phyloP scores from a whole-genome alignment of 23 red algal species.

The Gracilaria vermiculophylla region DNA sequence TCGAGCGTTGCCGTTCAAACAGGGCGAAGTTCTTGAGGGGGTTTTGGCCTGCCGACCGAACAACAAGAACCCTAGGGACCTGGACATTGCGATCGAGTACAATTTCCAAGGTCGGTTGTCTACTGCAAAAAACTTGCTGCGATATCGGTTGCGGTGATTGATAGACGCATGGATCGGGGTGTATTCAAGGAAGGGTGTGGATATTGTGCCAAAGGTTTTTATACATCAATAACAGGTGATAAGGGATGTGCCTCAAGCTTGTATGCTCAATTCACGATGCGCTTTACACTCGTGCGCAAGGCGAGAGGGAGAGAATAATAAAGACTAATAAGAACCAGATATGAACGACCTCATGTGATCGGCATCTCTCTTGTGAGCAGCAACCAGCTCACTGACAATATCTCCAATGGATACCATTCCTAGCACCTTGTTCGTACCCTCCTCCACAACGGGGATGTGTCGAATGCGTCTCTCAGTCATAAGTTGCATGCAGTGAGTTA shows the following conservation, averaged over 20 bases:
- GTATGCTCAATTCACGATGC: not conserved
- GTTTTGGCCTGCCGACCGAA: constrained; percentile 86
- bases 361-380: constrained; percentile 62
- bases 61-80: constrained; percentile 87
- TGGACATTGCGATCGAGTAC: constrained; percentile 94
- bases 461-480: constrained; percentile 82
- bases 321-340: constrained; percentile 65
- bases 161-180: not conserved
- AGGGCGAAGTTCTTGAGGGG: constrained; percentile 81
- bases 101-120: constrained; percentile 56
- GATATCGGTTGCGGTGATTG: constrained; percentile 63
- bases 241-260: not conserved
- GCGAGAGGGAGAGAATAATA: not conserved
- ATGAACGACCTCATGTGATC: constrained; percentile 82
- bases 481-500: constrained; percentile 82
- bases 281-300: not conserved
- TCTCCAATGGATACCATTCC: constrained; percentile 94
- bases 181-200: not conserved
- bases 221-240: not conserved
- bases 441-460: constrained; percentile 91
- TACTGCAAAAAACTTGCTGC: constrained; percentile 40
- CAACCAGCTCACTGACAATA: constrained; percentile 85
- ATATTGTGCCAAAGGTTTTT: not conserved
- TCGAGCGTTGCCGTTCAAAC: constrained; percentile 64
- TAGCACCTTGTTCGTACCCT: constrained; percentile 33